phyloP scores from a whole-genome alignment of 768 basidiomycete species.

The Chalciporus pseudorubinellus region DNA sequence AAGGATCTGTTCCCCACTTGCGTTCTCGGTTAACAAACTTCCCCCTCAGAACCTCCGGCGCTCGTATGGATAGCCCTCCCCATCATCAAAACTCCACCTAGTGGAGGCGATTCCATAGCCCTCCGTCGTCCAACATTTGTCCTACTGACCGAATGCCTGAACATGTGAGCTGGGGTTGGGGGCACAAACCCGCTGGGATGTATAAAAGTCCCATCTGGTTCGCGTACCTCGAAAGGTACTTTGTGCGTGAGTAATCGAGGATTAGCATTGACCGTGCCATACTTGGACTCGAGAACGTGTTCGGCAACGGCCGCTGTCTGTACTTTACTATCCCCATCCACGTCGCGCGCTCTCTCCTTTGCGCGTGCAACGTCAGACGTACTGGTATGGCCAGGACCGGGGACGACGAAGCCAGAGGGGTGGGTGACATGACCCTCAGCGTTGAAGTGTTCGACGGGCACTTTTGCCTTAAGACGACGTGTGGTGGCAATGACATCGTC shows the following conservation, averaged over 20 bases:
- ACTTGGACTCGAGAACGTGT: constrained; percentile 31
- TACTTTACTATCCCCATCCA: constrained; percentile 13
- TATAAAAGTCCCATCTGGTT: constrained; percentile 36
- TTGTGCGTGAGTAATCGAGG: constrained; percentile 32
- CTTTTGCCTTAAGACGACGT: constrained; percentile 28
- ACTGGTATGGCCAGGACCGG: constrained; percentile 29
- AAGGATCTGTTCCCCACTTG: too few relatives aligned
- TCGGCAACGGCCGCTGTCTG: constrained; percentile 34
- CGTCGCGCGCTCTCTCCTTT: constrained; percentile 26
- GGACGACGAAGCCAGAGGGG: constrained; percentile 29
- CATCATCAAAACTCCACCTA: constrained; percentile 8
- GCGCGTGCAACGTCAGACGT: constrained; percentile 23
- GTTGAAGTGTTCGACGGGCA: constrained; percentile 26
- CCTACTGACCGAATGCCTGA: constrained; percentile 20
- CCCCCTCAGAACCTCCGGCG: not conserved
- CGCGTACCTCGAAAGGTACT: constrained; percentile 41
- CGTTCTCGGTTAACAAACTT: not conserved
- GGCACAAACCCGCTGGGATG: constrained; percentile 45
- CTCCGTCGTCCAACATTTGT: constrained; percentile 7
- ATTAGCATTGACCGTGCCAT: constrained; percentile 25
- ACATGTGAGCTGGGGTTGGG: constrained; percentile 40
- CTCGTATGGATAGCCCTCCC: constrained; percentile 25
- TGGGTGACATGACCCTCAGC: constrained; percentile 19
- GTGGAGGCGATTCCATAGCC: constrained; percentile 11
- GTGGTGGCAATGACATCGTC: constrained; percentile 28